Base-by-base conservation (phyloP, 768 basidiomycete species). In the Tulasnella sp. region DNA sequence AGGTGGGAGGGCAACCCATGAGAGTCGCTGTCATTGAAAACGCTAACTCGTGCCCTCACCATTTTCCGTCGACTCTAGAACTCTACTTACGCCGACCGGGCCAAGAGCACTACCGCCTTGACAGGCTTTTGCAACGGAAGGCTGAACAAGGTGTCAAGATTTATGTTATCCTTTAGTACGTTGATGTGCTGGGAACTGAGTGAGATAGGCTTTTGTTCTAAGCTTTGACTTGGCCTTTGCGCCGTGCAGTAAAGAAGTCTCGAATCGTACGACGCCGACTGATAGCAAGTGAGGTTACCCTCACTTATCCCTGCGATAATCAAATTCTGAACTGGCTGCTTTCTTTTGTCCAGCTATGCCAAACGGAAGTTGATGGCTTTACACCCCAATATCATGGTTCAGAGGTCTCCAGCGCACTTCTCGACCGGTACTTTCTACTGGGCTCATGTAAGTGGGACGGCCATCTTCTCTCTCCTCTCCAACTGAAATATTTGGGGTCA, bases 341-440 rank as follows among this genome's bases (percentile, higher is more conserved):
- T 62, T 48, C 39, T 42, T 12, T 68, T 2, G 56, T 56, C 78
- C 79, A 93, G 93, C 83, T 98, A 98, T 84, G 88, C 97, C 39
- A 99, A 99, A 83, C 93, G 94, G 82, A 89, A 90, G 39, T 85
- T 99, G 38, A 88, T 89, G 31, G 89, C 88, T 0, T 86, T 99
- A 18, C 97, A 99, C 84, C 91, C 92, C 4, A 98, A 99, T 85
- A 93, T 99, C 77, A 92, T 96, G 91, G 92, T 99, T 2, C 98
- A 99, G 84, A 91, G 98, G 36, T 98, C 97, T 6, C 98, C 98
- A 0, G 97, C 95, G 2, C 98, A 99, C 85, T 96, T 98, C 85
- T 93, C 95, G 84, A 98, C 97, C 0, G 97, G 97, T 18, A 99
- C 96, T 2, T 96, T 97, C 84, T 97, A 98, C 84, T 99, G 98